A percentile compares a stretch with the other conserved stretches of the same genome.
phyloP scores from a whole-genome alignment of 345 rosid genomes.

The Sonneratia alba region DNA sequence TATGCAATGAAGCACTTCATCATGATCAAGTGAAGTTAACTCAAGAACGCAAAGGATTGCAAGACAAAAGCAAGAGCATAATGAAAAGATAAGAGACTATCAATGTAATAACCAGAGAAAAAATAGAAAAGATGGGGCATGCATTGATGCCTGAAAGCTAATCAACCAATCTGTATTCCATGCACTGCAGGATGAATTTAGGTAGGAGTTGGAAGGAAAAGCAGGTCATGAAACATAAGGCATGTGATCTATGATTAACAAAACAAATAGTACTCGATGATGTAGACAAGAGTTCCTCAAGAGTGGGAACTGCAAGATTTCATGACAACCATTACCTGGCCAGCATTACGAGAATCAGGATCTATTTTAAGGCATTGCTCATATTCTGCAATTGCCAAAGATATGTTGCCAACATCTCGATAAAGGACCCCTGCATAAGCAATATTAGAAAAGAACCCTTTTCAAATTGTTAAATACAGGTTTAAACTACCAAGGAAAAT shows the following conservation, averaged over 20 bases:
- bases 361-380: constrained; percentile 98
- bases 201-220: background rate
- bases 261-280: background rate
- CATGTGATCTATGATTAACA: background rate
- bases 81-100: background rate
- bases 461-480: constrained; percentile 1
- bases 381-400: constrained; percentile 75
- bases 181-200: background rate
- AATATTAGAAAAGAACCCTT: constrained; percentile 4
- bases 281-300: background rate
- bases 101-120: background rate
- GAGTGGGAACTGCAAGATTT: background rate
- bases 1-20: background rate
- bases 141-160: background rate
- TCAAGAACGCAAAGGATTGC: background rate
- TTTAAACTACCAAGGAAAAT: background rate
- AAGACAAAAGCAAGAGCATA: background rate
- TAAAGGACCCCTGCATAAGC: constrained; percentile 76
- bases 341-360: constrained; percentile 99
- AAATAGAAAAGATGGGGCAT: background rate
- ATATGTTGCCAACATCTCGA: constrained; percentile 93
- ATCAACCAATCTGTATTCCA: background rate
- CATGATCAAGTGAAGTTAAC: background rate
- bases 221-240: background rate
- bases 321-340: constrained; percentile 54